Evolutionary conservation across 495 filamentous ascomycete species (phyloP), one percentile per base, ranked within the genome.

Genomic region (Pseudoneurospora amorphoporcata): DNA sequence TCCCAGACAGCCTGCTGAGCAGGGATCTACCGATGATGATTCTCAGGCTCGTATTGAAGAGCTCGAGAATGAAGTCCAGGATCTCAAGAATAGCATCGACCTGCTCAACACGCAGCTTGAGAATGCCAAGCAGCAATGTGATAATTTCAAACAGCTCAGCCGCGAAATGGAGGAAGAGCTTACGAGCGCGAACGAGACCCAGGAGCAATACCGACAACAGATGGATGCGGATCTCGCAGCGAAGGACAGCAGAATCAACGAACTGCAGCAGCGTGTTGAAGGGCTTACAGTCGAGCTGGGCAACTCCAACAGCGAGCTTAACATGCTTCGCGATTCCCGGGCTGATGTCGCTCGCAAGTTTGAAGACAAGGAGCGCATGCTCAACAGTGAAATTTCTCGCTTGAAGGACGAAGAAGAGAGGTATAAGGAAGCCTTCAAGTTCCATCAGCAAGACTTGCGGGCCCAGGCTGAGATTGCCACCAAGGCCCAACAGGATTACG

Each of bases 401-500:
- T 81, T 98, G 29, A 95, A 92, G 78, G 93, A 96, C 70, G 92
- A 97, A 72, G 90, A 90, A 74, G 92, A 96, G 75, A 87, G 92
- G 69, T 90, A 94, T 76, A 86, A 87, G 69, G 90, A 90, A 23
- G 87, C 92, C 35, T 89, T 91, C n/a, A 86, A 89, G 70, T 92
- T 90, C 80, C 91, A 95, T 78, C 92, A 95, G 81, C 92, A 94
- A 71, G 94, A 98, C 76, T 84, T 98, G 23, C 93, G 95, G 70
- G 91, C 92, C 1, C 96, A 99, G 81, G 94, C 94, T 32, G 90
- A 94, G 35, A 99, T 99, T 78, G 92, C 96, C 4, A 88, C 92
- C 70, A 92, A 92, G 77, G 94, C 95, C 8, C 96, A 98, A 79
- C 90, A 96, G 75, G 94, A 95, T 73, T 99, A 99, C 76, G 96